Evolutionary conservation across 352 stramenopile species (phyloP).

Genomic region (Pythium apleroticum): DNA sequence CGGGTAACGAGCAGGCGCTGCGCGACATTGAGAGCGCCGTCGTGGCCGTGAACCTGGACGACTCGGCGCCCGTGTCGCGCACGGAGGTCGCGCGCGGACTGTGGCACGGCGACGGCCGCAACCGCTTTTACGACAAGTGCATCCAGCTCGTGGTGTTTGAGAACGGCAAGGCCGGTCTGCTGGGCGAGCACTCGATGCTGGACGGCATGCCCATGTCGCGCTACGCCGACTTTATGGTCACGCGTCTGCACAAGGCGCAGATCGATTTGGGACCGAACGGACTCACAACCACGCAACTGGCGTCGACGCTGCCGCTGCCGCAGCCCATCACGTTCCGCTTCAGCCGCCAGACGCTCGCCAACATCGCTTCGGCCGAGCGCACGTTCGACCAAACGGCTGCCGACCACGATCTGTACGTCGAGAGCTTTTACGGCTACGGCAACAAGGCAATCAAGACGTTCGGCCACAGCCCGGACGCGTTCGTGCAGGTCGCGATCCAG

Average conservation of each 20-base stretch:
- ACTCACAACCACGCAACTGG: conserved; percentile 42
- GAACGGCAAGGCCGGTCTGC: conserved; percentile 94
- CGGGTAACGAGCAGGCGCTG: conserved; percentile 62
- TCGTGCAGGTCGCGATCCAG: conserved; percentile 95
- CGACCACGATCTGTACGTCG: conserved; percentile 88
- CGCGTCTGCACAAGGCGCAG: conserved; percentile 50
- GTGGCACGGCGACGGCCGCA: conserved; percentile 87
- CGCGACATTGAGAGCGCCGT: conserved; percentile 66
- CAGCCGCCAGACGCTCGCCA: conserved; percentile 40
- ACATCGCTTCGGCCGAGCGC: conserved; percentile 54
- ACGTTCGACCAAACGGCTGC: conserved; percentile 64
- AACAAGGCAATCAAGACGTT: conserved; percentile 88
- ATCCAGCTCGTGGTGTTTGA: conserved; percentile 95
- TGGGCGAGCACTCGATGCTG: conserved; percentile 94
- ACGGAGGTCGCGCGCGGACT: conserved; percentile 63
- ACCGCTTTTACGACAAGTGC: conserved; percentile 98
- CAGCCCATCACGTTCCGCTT: conserved; percentile 58
- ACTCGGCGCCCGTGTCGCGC: conserved; percentile 48
- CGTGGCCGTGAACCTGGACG: conserved; percentile 69
- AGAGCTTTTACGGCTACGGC: conserved; percentile 89
- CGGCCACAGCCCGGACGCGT: conserved; percentile 92
- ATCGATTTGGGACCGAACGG: conserved; percentile 45
- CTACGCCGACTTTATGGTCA: conserved; percentile 64
- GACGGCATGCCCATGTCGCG: conserved; percentile 84
- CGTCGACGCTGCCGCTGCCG: conserved; percentile 34